Evolutionary conservation across 108 stramenopile genomes (phyloP).

Genomic region (Pelagomonas calceolata): DNA sequence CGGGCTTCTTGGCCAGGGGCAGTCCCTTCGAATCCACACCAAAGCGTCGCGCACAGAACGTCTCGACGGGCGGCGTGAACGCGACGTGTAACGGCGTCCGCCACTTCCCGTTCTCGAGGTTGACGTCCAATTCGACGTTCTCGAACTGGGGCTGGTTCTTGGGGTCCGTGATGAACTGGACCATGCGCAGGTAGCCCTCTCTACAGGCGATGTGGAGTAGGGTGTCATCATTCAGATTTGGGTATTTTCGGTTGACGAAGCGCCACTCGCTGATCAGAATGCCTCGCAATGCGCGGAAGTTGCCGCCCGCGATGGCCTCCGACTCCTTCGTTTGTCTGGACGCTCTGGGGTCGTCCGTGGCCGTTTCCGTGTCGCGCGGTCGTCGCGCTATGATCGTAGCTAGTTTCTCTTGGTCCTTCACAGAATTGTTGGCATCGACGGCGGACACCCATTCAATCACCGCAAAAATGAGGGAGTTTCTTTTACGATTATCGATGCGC

Average conservation of each 20-base stretch:
- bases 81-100: constrained; percentile 34
- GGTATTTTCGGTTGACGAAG: constrained; percentile 23
- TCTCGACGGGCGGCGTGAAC: constrained; percentile 30
- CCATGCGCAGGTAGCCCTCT: constrained; percentile 29
- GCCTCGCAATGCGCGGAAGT: constrained; percentile 26
- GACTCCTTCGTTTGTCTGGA: constrained; percentile 12
- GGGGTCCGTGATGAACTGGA: constrained; percentile 34
- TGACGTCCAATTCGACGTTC: constrained; percentile 11
- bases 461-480: background rate
- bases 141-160: constrained; percentile 19
- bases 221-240: constrained; percentile 2
- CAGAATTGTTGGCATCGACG: background rate
- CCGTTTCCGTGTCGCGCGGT: background rate
- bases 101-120: constrained; percentile 21
- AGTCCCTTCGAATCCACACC: background rate
- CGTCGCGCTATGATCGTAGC: background rate
- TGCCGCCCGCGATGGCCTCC: constrained; percentile 20
- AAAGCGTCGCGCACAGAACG: background rate
- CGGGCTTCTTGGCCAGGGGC: constrained; percentile 4
- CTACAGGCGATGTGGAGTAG: constrained; percentile 35
- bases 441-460: background rate
- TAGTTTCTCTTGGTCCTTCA: background rate
- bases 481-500: too few species aligned
- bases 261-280: constrained; percentile 27
- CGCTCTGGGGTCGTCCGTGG: background rate